Percentiles rank a stretch among this genome's conserved stretches.
Evolutionary conservation across 352 stramenopile genomes (phyloP).

Genomic region (Phytopythium litorale): DNA sequence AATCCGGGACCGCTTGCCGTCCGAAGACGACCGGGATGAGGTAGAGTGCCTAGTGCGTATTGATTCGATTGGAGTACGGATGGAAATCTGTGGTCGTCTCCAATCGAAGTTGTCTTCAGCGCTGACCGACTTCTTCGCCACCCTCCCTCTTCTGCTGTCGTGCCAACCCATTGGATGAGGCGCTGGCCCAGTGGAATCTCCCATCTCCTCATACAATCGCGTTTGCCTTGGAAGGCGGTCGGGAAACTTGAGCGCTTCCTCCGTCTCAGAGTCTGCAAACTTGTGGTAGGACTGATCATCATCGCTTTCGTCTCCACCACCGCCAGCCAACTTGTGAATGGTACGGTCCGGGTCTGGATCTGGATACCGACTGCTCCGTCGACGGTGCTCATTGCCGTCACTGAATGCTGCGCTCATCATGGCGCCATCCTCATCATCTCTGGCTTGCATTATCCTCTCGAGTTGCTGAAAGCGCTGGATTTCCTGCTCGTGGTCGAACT

Average conservation of each 20-base stretch:
- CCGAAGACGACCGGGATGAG: neutral
- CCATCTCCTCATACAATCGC: neutral
- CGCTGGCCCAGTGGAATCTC: no score
- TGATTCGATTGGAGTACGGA: neutral
- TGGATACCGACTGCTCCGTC: neutral
- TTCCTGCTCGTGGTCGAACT: conserved; percentile 7
- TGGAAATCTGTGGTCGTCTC: neutral
- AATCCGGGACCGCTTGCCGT: neutral
- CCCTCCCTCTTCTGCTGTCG: neutral
- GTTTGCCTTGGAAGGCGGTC: no score
- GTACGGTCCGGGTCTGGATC: neutral
- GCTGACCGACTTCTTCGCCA: neutral
- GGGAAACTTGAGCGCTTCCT: neutral
- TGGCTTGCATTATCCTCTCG: neutral
- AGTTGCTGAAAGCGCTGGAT: conserved; percentile 2
- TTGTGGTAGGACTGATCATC: neutral
- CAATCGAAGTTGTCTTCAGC: neutral
- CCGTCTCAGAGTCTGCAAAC: neutral
- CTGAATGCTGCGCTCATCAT: neutral
- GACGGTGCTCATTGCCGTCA: neutral
- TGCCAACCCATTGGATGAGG: neutral
- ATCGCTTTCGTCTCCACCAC: neutral
- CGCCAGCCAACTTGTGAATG: neutral
- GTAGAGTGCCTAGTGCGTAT: neutral
- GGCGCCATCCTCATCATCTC: neutral